Evolutionary conservation across 495 filamentous ascomycete genomes (phyloP).

Genomic region (Aspergillus affinis): DNA sequence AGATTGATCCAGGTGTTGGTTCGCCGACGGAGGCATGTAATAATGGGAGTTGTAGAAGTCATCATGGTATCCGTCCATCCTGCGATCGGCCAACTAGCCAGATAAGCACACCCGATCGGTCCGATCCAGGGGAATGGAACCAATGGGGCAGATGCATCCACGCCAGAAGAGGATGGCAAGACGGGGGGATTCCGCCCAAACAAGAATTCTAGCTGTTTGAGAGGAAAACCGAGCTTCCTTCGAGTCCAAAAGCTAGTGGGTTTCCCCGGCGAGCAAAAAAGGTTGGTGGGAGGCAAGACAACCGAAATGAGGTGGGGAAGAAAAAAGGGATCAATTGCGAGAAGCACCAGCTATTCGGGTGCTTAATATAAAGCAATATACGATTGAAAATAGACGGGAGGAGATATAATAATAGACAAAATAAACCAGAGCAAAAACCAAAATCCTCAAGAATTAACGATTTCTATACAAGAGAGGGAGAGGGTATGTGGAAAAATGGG

Average conservation of each 20-base stretch:
- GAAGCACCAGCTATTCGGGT: neutral
- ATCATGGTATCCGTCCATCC: slow-evolving; percentile 18
- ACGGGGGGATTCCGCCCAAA: neutral
- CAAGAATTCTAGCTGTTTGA: neutral
- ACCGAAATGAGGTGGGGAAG: neutral
- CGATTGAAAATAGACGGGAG: neutral
- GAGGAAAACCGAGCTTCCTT: neutral
- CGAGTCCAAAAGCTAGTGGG: neutral
- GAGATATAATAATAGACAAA: neutral
- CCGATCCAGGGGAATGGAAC: slow-evolving; percentile 9
- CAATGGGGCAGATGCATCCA: slow-evolving; percentile 22
- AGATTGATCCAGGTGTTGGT: slow-evolving; percentile 15
- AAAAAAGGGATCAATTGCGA: slow-evolving; percentile 2
- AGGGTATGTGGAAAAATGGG: neutral
- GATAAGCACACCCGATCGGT: slow-evolving; percentile 19
- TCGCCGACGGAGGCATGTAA: slow-evolving; percentile 7
- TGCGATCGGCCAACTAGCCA: slow-evolving; percentile 12
- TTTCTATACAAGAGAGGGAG: neutral
- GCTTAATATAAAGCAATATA: slow-evolving; percentile 7
- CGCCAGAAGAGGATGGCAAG: neutral
- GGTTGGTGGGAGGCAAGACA: neutral
- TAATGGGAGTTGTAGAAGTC: slow-evolving; percentile 21
- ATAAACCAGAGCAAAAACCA: neutral
- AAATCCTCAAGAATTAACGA: neutral
- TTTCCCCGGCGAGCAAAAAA: neutral